Evolutionary conservation across 2,329 filamentous ascomycete species (phyloP), one percentile per base, ranked within the genome.

Genomic region (Aspergillus pseudoterreus): DNA sequence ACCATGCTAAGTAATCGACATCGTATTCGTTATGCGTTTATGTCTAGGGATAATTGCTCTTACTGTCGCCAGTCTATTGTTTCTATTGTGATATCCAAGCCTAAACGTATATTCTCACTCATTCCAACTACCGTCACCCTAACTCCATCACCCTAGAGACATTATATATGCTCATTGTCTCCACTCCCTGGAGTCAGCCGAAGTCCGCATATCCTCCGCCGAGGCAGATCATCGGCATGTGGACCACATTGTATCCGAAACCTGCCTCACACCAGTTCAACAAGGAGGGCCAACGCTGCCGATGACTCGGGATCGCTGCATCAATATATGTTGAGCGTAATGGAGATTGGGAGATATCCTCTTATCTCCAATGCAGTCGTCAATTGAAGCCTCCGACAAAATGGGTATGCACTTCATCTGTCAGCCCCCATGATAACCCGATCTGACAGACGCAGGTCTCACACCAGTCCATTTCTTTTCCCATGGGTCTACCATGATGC

Each of bases 401-500:
- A 42, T 42, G 39, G 39, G 39, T 42, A 42, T 42, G 39, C 6
- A 22, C 14, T 15, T 22, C 11, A 5, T 21, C 19, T 17, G 22
- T 6, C 22, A 22, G 22, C 22, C 39, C 39, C 30, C 19, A 42
- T 42, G 15, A 4, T 17, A 8, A 8, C 6, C 39, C 15, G 11
- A 21, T n/a, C 39, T 42, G 15, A 42, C 39, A 14, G 19, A 17
- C 6, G 39, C 43, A 64, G 58, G 57, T 5, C 53, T 65, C 33
- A 78, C 82, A 5, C 83, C 83, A 1, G 82, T 86, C 0, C 80
- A 85, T 63, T 82, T 86, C 70, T 87, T 87, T 68, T 85, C 83
- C 2, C 84, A 87, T 77, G 84, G 85, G 62, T 85, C 83, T 12
- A 87, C 84, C 36, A 86, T 86, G 83, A 87, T 87, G 84, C 71